Evolutionary conservation across 495 filamentous ascomycete species (phyloP), one percentile per base, ranked within the genome.

Genomic region (Penicillium psychrofluorescens): DNA sequence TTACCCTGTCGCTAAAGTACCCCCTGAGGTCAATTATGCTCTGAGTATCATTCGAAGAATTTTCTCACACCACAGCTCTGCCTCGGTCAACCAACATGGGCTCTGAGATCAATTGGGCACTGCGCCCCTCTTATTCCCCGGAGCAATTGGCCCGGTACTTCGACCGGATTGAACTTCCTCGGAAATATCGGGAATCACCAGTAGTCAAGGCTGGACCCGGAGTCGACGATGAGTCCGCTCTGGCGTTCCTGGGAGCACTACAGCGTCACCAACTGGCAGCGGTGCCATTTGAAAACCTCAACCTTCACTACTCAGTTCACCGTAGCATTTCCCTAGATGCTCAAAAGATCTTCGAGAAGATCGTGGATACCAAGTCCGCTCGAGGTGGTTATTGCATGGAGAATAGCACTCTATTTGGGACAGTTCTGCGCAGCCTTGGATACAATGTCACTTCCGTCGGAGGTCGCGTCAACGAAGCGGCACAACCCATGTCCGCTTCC

Each of bases 351-450:
- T 87, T 73, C 51, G 37, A 66, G 6, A 87, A 86, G 64, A 76
- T 88, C 15, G 75, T 85, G 11, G 49, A 51, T 27, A 61, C 64
- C 36, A 68, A 70, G 15, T 27, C 38, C 29, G 31, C 35, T 16
- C 55, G 75, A n/a, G 85, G 85, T 8, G 84, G 85, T 0, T 84
- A 84, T 49, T 87, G 84, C 59, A 83, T 88, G 79, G 85, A 88
- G 49, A 73, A 75, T 49, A 87, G 78, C 52, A 58, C 58, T 29
- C 67, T 86, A 31, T 84, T 86, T 15, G 75, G 70, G 29, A 68
- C 66, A 6, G 66, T 87, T 11, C 62, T 89, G 33, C 66, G 75
- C 27, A 72, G 63, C 11, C 55, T 85, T 0, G 85, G 81, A 0
- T 87, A 67, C 49, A 41, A 64, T 2, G 58, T 83, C 2, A 71